A percentile compares a stretch with the other conserved stretches of the same genome.
Conservation (phyloP, 495 filamentous ascomycete species). For the Xanthoparmelia taractica region DNA sequence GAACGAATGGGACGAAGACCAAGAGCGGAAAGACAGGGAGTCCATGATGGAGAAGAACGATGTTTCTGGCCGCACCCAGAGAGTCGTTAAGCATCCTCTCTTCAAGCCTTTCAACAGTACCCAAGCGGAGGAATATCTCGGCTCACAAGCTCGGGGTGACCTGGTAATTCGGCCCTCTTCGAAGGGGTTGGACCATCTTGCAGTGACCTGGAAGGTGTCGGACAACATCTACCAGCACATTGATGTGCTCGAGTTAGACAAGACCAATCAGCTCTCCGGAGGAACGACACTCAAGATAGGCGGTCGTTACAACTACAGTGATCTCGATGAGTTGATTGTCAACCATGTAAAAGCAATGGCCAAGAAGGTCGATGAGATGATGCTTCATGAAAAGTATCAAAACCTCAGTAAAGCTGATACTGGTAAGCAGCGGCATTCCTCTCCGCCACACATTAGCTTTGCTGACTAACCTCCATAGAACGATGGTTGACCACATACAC, state of each 20-base stretch:
- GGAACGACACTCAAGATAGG: constrained; percentile 75
- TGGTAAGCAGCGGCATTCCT: constrained; percentile 51
- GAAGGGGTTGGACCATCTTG: constrained; percentile 87
- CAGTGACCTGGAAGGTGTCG: constrained; percentile 96
- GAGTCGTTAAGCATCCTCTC: constrained; percentile 93
- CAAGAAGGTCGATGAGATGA: constrained; percentile 94
- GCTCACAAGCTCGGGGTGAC: constrained; percentile 74
- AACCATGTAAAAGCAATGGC: constrained; percentile 96
- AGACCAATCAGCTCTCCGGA: constrained; percentile 91
- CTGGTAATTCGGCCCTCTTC: constrained; percentile 92
- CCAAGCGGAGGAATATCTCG: constrained; percentile 90
- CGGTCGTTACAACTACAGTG: constrained; percentile 81
- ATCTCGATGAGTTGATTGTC: constrained; percentile 95
- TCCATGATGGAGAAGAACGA: constrained; percentile 74
- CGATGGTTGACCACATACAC: constrained; percentile 93
- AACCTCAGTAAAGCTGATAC: constrained; percentile 68
- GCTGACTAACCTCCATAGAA: constrained; percentile 46
- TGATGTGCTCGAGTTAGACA: constrained; percentile 92
- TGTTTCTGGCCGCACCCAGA: constrained; percentile 67
- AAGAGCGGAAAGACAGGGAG: constrained; percentile 72
- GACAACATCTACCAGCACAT: constrained; percentile 94
- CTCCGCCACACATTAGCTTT: neutral
- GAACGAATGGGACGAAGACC: constrained; percentile 76
- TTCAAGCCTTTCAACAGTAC: constrained; percentile 88
- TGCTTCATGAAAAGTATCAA: constrained; percentile 85